Percentiles rank a stretch among this genome's conserved stretches.
phyloP scores from a whole-genome alignment of 257 asterid genomes.

The Ajuga chamaepitys region DNA sequence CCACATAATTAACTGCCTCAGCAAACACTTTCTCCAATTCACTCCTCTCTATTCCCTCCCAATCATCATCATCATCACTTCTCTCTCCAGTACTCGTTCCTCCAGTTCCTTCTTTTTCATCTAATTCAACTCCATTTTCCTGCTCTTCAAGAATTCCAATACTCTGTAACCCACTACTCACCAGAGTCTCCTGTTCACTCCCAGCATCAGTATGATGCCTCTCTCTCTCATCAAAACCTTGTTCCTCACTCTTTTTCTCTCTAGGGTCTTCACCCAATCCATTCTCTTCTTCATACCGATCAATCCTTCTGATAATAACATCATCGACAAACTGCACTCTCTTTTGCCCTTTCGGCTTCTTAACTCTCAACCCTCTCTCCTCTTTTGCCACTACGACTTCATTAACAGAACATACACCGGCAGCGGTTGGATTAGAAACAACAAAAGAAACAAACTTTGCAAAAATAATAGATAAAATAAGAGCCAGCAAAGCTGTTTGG shows the following conservation, averaged over 20 bases:
- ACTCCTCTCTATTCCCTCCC: conserved; percentile 94
- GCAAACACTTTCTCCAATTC: conserved; percentile 75
- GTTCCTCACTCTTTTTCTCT: conserved; percentile 9
- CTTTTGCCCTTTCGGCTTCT: conserved; percentile 26
- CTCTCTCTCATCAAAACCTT: conserved; percentile 6
- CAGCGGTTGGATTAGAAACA: conserved; percentile 17
- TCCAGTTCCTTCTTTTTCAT: conserved; percentile 18
- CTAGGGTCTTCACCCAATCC: conserved; percentile 11
- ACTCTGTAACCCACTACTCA: no score
- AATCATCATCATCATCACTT: conserved; percentile 47
- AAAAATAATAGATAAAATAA: conserved; percentile 32
- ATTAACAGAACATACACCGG: conserved; percentile 7
- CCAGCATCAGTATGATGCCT: conserved; percentile 2
- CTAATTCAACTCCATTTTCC: conserved; percentile 7
- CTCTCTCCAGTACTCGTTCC: background rate
- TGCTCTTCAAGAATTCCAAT: background rate
- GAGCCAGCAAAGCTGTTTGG: conserved; percentile 39
- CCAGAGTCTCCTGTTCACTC: background rate
- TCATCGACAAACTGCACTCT: conserved; percentile 48
- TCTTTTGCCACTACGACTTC: conserved; percentile 26
- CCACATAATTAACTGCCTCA: conserved; percentile 66
- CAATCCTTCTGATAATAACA: conserved; percentile 37
- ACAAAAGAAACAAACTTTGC: conserved; percentile 44
- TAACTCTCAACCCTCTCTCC: conserved; percentile 28
- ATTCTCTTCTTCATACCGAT: conserved; percentile 22